These are phyloP conservation scores for Apiospora rasikravindrae DNA, from an alignment of 2,329 filamentous ascomycete genomes.

Conservation along the genomic window DNA sequence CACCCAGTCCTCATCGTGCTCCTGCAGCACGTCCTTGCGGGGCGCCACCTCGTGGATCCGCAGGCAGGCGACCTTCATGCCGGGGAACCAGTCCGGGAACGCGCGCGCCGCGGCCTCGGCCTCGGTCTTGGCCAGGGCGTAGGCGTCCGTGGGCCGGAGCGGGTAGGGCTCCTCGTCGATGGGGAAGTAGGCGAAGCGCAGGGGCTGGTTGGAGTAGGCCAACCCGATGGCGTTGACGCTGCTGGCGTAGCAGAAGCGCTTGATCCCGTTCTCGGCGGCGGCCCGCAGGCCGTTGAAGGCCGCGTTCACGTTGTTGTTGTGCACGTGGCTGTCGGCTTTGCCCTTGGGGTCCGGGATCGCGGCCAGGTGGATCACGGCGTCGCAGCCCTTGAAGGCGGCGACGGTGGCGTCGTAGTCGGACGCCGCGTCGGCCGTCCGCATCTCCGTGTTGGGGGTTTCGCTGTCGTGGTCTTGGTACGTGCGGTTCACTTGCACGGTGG, in stretches of 20 bases:
- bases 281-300: conserved; percentile 47
- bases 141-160: conserved; percentile 40
- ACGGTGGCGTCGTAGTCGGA: conserved; percentile 39
- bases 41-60: conserved; percentile 44
- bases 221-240: conserved; percentile 45
- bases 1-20: conserved; percentile 41
- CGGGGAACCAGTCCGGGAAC: conserved; percentile 43
- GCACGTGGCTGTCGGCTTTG: conserved; percentile 39
- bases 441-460: conserved; percentile 37
- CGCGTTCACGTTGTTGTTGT: conserved; percentile 43
- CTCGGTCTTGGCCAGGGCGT: conserved; percentile 44
- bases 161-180: conserved; percentile 41
- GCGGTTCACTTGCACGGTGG: conserved; percentile 42
- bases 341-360: conserved; percentile 43
- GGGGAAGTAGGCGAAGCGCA: conserved; percentile 43
- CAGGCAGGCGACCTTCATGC: conserved; percentile 43
- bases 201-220: conserved; percentile 41
- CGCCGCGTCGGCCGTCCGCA: conserved; percentile 40
- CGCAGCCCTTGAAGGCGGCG: conserved; percentile 41
- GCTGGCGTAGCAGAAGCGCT: conserved; percentile 42
- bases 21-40: conserved; percentile 35
- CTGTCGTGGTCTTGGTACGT: conserved; percentile 36
- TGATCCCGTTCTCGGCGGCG: conserved; percentile 41
- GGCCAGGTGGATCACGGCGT: conserved; percentile 45
- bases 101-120: conserved; percentile 40